phyloP scores from a whole-genome alignment of 352 stramenopile genomes.

The Blastocystis sp. region DNA sequence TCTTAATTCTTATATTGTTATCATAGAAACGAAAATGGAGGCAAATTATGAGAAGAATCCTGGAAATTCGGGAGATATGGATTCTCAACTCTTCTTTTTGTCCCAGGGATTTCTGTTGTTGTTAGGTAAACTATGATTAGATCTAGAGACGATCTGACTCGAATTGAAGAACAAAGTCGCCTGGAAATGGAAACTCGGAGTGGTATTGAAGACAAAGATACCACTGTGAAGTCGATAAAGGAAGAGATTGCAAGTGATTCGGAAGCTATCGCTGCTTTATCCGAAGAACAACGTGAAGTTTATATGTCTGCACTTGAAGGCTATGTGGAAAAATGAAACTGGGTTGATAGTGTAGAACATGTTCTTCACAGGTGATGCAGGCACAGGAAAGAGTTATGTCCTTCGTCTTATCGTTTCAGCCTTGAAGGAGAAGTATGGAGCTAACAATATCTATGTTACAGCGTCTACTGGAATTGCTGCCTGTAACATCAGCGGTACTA shows the following conservation, averaged over 20 bases:
- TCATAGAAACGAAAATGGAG: neutral
- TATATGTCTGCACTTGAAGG: conserved; percentile 41
- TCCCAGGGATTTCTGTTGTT: conserved; percentile 6
- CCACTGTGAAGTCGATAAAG: neutral
- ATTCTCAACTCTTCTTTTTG: conserved; percentile 5
- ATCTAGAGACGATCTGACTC: conserved; percentile 22
- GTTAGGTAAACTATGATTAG: neutral
- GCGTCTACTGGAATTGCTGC: conserved; percentile 80
- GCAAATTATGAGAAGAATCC: neutral
- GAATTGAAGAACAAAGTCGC: conserved; percentile 28
- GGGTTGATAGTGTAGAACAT: conserved; percentile 73
- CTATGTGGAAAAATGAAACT: neutral
- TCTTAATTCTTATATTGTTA: neutral
- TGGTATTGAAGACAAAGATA: neutral
- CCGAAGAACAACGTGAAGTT: conserved; percentile 36
- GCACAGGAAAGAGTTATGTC: conserved; percentile 81
- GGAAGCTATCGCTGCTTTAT: neutral
- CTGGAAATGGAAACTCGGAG: neutral
- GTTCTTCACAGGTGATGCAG: conserved; percentile 82
- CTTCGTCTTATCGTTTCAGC: conserved; percentile 75
- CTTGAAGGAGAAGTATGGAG: conserved; percentile 42
- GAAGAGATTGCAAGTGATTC: neutral
- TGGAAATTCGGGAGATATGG: neutral
- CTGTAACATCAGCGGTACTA: conserved; percentile 79
- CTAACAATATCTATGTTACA: conserved; percentile 77